These are phyloP conservation scores for Clarireedia hainanense DNA, from an alignment of 2,329 filamentous ascomycete genomes.

Conservation along the genomic window DNA sequence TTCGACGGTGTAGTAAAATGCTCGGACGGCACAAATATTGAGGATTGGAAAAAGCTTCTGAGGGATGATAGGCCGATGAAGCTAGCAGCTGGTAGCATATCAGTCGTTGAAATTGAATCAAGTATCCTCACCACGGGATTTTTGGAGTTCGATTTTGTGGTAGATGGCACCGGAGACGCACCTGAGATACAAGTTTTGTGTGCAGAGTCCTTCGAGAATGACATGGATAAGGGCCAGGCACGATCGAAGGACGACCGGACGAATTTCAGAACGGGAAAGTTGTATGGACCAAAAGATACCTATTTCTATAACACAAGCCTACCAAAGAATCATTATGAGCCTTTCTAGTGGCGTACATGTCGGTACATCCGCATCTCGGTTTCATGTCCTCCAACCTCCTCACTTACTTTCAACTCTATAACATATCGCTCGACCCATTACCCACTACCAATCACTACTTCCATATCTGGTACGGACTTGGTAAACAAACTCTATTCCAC, in stretches of 20 bases:
- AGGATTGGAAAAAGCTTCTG: not conserved
- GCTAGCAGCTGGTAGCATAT: not conserved
- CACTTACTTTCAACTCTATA: not conserved
- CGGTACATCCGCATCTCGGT: not conserved
- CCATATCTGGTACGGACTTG: not conserved
- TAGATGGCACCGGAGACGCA: not conserved
- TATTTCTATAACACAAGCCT: not conserved
- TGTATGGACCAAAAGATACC: not conserved
- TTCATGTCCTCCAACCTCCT: not conserved
- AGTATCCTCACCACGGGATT: not conserved
- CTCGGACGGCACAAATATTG: not conserved
- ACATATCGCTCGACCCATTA: not conserved
- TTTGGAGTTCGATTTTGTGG: not conserved
- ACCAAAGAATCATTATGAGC: not conserved
- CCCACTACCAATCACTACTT: not conserved
- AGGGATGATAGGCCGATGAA: not conserved
- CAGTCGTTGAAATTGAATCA: not conserved
- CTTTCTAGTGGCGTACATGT: not conserved
- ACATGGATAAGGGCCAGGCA: not conserved
- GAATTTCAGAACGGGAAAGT: not conserved
- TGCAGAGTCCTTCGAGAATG: not conserved
- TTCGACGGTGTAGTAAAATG: not conserved
- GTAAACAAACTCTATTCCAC: slow-evolving; percentile 3
- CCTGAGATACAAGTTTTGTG: not conserved
- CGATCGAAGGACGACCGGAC: not conserved